These are phyloP conservation scores for Ustilago vetiveriae DNA, from an alignment of 1,284 basidiomycete genomes.

Conservation along the genomic window DNA sequence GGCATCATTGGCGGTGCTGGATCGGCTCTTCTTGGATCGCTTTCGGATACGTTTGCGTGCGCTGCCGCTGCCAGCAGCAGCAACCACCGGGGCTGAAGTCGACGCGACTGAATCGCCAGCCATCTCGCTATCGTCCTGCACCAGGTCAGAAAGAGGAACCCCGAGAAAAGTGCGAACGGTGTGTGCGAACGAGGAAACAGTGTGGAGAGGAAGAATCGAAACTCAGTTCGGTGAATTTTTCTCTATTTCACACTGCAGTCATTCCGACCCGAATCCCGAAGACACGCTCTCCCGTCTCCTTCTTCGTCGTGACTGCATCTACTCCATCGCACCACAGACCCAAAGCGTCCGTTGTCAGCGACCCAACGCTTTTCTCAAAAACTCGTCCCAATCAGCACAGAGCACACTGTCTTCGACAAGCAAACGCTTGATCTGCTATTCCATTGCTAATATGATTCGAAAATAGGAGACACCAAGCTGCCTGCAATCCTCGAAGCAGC, in stretches of 20 bases:
- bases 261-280: too few relatives aligned
- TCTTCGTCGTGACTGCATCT: too few relatives aligned
- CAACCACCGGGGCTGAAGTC: slow-evolving; percentile 5
- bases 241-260: too few relatives aligned
- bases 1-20: background rate
- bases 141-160: background rate
- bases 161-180: too few relatives aligned
- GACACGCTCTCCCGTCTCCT: too few relatives aligned
- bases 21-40: slow-evolving; percentile 12
- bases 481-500: background rate
- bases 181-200: background rate
- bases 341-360: too few relatives aligned
- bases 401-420: background rate
- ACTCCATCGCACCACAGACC: too few relatives aligned
- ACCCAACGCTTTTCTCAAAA: too few relatives aligned
- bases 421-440: background rate
- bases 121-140: slow-evolving; percentile 1
- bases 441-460: background rate
- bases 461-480: background rate
- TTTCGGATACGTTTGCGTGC: slow-evolving; percentile 29
- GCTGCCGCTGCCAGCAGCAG: background rate
- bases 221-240: background rate
- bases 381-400: too few relatives aligned
- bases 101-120: background rate
- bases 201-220: background rate